Percentiles rank a stretch among this genome's conserved stretches.
Evolutionary conservation across 768 basidiomycete species (phyloP).

Genomic region (Megacollybia marginata): DNA sequence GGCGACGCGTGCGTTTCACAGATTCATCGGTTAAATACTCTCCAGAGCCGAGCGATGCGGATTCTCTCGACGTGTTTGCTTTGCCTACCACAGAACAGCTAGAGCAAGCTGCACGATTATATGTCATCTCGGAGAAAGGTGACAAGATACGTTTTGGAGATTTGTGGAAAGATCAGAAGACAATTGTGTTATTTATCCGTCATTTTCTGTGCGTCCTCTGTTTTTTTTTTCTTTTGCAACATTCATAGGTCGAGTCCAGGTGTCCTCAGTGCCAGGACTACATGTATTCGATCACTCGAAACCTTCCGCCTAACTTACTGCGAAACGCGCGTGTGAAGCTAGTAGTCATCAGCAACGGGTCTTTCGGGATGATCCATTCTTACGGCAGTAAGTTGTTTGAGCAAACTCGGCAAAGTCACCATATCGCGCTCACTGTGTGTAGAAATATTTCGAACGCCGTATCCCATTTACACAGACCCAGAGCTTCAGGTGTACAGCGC

Average conservation of each 20-base stretch:
- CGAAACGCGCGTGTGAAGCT: conserved; percentile 31
- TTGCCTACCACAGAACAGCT: conserved; percentile 9
- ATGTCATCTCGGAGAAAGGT: conserved; percentile 50
- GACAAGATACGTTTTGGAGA: conserved; percentile 46
- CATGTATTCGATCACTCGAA: conserved; percentile 49
- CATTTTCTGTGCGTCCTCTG: conserved; percentile 40
- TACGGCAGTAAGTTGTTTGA: conserved; percentile 28
- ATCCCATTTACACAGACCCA: conserved; percentile 61
- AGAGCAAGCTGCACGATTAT: conserved; percentile 32
- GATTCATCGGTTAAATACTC: no score
- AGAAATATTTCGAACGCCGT: conserved; percentile 59
- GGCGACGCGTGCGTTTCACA: no score
- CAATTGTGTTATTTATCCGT: conserved; percentile 61
- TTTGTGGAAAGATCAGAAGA: conserved; percentile 39
- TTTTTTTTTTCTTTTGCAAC: neutral
- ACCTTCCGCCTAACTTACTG: conserved; percentile 34
- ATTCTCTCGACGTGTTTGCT: conserved; percentile 3
- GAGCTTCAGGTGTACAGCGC: conserved; percentile 46
- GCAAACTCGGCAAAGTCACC: neutral
- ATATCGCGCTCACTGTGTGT: neutral
- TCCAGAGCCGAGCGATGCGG: neutral
- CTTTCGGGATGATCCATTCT: conserved; percentile 53
- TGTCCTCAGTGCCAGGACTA: conserved; percentile 67
- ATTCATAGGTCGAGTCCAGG: neutral
- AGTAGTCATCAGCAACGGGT: conserved; percentile 60